A percentile compares a stretch with the other conserved stretches of the same genome.
Conservation (phyloP, 441 rosid genomes). For the Adansonia madagascariensis region DNA sequence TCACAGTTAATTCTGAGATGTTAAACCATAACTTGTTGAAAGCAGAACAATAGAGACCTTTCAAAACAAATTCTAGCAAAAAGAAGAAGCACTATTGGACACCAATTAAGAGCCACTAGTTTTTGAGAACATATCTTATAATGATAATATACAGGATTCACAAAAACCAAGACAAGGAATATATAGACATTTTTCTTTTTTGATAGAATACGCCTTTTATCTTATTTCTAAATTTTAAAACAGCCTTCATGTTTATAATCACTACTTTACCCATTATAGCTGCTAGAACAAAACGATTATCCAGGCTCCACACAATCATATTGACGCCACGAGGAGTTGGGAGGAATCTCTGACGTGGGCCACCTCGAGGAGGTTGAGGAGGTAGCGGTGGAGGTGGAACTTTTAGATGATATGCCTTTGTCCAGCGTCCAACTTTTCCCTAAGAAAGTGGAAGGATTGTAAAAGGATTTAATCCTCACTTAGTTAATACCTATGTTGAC, state of each 20-base stretch:
- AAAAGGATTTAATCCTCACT: slow-evolving; percentile 26
- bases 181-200: slow-evolving; percentile 5
- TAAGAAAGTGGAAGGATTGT: slow-evolving; percentile 29
- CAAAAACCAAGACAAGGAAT: not conserved
- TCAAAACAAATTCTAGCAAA: not conserved
- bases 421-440: slow-evolving; percentile 85
- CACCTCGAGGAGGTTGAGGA: slow-evolving; percentile 88
- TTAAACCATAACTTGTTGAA: not conserved
- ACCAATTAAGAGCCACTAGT: not conserved
- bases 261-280: slow-evolving; percentile 77
- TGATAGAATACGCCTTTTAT: not conserved
- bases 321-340: slow-evolving; percentile 90
- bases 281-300: slow-evolving; percentile 85
- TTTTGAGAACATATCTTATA: not conserved
- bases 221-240: slow-evolving; percentile 13
- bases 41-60: not conserved
- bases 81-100: slow-evolving; percentile 6
- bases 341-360: slow-evolving; percentile 86
- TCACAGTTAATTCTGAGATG: slow-evolving; percentile 3
- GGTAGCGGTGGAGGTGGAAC: slow-evolving; percentile 91
- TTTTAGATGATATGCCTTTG: slow-evolving; percentile 75
- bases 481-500: not conserved
- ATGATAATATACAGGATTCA: not conserved
- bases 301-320: slow-evolving; percentile 90
- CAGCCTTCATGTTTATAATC: not conserved